Base-by-base conservation (phyloP, 495 filamentous ascomycete genomes). In the Lasiosphaeria miniovina region DNA sequence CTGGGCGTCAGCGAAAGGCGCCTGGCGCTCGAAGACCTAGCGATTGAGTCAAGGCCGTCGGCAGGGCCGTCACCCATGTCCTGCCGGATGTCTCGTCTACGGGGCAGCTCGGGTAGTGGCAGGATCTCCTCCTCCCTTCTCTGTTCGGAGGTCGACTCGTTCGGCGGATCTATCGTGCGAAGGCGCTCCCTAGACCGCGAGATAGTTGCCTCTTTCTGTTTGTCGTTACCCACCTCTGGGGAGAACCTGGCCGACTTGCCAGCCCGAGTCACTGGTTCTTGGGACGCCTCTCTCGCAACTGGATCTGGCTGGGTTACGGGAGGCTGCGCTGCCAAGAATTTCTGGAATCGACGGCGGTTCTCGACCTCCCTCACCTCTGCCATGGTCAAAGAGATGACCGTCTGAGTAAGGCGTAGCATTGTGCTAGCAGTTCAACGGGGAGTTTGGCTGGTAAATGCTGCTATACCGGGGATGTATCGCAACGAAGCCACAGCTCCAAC, bases 401-500 rank as follows among this genome's bases (percentile, higher is more conserved):
- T 84, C 10, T 80, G 78, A 41, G 71, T 68, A 32, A 80, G 69
- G 60, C 85, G 80, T 51, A 88, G 71, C 86, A 88, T 88, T 55
- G 52, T 64, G 66, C 49, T 43, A 17, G 45, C 15, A 10, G 15
- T 17, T 54, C 8, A 14, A 38, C 46, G 33, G 32, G 36, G 33
- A 51, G 24, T 24, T 41, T 38, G 55, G 9, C 14, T 12, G 53
- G 31, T 55, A 24, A 33, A 15, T 4, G 24, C 53, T 36, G 43
- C 12, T 46, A 46, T 14, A 7, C 38, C 12, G 12, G 43, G 15
- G 6, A 14, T n/a, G 7, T 46, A n/a, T 11, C 12, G 43, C 43
- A 46, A 46, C 43, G 12, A 46, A n/a, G 43, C 4, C 12, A 7
- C 12, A 46, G 43, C 24, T 24, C 24, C 24, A 24, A 24, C 24